Evolutionary conservation across 371 early-diverging fungal species (phyloP).

Genomic region (Rhizopus microsporus): DNA sequence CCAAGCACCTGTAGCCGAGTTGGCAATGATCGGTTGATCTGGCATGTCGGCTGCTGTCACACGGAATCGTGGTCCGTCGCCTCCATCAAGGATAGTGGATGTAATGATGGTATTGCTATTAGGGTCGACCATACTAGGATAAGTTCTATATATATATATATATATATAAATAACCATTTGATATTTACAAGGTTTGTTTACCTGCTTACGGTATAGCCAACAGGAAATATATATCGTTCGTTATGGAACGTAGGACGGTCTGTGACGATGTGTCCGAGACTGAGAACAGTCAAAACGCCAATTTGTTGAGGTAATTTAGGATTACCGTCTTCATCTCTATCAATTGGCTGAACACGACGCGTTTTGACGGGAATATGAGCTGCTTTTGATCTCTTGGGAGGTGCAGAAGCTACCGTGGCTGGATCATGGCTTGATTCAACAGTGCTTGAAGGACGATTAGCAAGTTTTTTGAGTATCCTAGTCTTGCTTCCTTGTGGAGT

Average conservation of each 20-base stretch:
- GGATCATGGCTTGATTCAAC: constrained; percentile 15
- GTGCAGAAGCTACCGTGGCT: constrained; percentile 46
- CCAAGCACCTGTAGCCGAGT: constrained; percentile 92
- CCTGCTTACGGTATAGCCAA: constrained; percentile 72
- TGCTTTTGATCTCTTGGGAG: constrained; percentile 47
- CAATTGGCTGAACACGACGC: constrained; percentile 63
- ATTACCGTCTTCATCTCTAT: constrained; percentile 68
- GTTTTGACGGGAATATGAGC: constrained; percentile 38
- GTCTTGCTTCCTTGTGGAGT: background rate
- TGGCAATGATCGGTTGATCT: constrained; percentile 66
- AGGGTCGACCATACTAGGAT: constrained; percentile 77
- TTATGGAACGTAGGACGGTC: constrained; percentile 87
- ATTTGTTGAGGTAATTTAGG: constrained; percentile 79
- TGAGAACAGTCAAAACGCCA: constrained; percentile 78
- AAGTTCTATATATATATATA: constrained; percentile 53
- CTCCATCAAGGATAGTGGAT: constrained; percentile 82
- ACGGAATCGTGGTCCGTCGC: constrained; percentile 75
- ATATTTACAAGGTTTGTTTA: constrained; percentile 7
- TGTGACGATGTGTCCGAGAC: constrained; percentile 73
- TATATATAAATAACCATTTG: background rate
- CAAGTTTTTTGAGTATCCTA: constrained; percentile 10
- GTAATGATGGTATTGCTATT: constrained; percentile 65
- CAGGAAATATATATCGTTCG: constrained; percentile 89
- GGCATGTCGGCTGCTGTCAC: constrained; percentile 80
- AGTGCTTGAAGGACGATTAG: constrained; percentile 2